Percentiles rank a stretch among this genome's conserved stretches.
Evolutionary conservation across 202 grass and related monocot genomes (phyloP).

Genomic region (Hordeum pubiflorum): DNA sequence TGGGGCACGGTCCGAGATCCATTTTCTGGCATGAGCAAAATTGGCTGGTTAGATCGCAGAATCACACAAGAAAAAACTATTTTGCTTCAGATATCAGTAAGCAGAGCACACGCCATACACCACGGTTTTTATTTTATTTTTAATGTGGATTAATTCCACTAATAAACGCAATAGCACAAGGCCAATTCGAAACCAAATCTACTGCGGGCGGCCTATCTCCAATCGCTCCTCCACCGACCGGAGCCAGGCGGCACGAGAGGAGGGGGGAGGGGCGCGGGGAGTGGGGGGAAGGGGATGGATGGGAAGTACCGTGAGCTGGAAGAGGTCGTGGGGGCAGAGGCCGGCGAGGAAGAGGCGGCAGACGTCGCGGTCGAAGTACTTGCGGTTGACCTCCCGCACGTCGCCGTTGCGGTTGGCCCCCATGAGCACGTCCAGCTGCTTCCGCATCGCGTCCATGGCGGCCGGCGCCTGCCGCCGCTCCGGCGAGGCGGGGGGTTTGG

Average conservation of each 20-base stretch:
- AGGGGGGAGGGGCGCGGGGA: background rate
- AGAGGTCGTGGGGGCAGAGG: slow-evolving; percentile 92
- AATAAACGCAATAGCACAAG: background rate
- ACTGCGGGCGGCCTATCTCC: background rate
- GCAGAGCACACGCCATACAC: background rate
- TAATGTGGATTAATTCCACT: background rate
- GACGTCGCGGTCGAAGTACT: slow-evolving; percentile 94
- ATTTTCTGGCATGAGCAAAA: slow-evolving; percentile 66
- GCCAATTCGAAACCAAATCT: background rate
- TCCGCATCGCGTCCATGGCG: slow-evolving; percentile 76
- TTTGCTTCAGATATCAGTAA: background rate
- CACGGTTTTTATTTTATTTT: background rate
- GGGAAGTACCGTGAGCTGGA: slow-evolving; percentile 75
- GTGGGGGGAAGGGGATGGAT: background rate
- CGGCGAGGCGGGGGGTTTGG: background rate
- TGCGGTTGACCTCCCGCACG: slow-evolving; percentile 78
- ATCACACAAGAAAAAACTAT: background rate
- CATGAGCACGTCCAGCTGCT: slow-evolving; percentile 97
- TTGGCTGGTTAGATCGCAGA: background rate
- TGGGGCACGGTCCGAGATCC: slow-evolving; percentile 87
- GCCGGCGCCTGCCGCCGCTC: background rate
- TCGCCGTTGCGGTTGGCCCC: slow-evolving; percentile 94
- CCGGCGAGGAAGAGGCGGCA: slow-evolving; percentile 88
- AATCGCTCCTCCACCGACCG: background rate
- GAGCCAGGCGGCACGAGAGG: background rate